A percentile compares a stretch with the other conserved stretches of the same genome.
Evolutionary conservation across 805 yeast genomes (phyloP).

Genomic region (Yarrowia keelungensis): DNA sequence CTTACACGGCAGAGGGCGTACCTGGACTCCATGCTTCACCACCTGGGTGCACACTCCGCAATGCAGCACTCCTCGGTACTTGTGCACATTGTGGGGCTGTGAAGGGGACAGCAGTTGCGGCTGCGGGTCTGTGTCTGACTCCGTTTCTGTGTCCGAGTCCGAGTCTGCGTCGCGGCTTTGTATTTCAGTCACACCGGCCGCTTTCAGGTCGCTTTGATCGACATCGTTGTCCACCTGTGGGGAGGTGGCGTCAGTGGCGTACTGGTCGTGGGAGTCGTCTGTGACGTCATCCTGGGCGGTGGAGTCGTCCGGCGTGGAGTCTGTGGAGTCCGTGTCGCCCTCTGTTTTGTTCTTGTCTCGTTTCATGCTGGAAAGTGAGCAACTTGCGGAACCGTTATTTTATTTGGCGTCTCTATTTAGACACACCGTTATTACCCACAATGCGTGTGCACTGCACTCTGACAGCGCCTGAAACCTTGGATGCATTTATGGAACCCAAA

Average conservation of each 20-base stretch:
- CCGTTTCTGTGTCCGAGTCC: slow-evolving; percentile 9
- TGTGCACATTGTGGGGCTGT: slow-evolving; percentile 24
- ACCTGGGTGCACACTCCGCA: slow-evolving; percentile 13
- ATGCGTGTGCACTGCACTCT: not conserved
- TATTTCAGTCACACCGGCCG: not conserved
- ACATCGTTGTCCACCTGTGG: slow-evolving; percentile 10
- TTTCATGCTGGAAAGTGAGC: slow-evolving; percentile 9
- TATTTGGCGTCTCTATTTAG: not conserved
- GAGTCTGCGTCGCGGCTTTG: not conserved
- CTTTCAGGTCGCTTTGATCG: slow-evolving; percentile 6
- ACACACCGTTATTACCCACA: not conserved
- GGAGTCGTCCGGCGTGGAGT: slow-evolving; percentile 10
- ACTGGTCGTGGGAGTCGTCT: slow-evolving; percentile 1
- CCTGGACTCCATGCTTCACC: slow-evolving; percentile 19
- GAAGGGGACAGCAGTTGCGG: slow-evolving; percentile 7
- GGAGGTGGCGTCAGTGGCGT: slow-evolving; percentile 36
- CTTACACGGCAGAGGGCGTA: slow-evolving; percentile 8
- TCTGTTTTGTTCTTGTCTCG: slow-evolving; percentile 18
- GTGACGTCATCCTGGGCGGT: slow-evolving; percentile 10
- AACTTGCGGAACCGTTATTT: not conserved
- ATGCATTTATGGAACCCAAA: slow-evolving; percentile 7
- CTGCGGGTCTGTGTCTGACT: not conserved
- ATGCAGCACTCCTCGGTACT: slow-evolving; percentile 13
- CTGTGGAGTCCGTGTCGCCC: not conserved
- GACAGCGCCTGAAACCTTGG: not conserved